A percentile compares a stretch with the other conserved stretches of the same genome.
Evolutionary conservation across 352 stramenopile genomes (phyloP).

Genomic region (Phytophthora capsici): DNA sequence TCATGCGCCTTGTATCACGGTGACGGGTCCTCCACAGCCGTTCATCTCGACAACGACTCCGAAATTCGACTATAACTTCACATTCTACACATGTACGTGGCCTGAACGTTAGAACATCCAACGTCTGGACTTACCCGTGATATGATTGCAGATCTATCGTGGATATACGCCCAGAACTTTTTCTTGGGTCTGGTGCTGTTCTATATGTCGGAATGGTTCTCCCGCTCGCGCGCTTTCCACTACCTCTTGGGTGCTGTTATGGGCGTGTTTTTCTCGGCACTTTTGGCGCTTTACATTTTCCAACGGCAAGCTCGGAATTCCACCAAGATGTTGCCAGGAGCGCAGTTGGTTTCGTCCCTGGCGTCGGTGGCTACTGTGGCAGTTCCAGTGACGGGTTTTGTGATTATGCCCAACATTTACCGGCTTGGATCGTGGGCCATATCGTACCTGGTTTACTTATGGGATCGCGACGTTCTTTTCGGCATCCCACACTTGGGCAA

Average conservation of each 20-base stretch:
- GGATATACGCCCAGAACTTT: constrained; percentile 79
- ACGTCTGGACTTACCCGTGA: background rate
- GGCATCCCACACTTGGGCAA: constrained; percentile 85
- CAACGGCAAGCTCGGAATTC: constrained; percentile 76
- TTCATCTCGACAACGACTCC: constrained; percentile 61
- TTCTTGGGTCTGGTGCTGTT: constrained; percentile 72
- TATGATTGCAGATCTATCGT: constrained; percentile 58
- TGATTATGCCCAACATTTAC: constrained; percentile 82
- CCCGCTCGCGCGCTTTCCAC: constrained; percentile 80
- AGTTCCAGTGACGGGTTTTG: constrained; percentile 77
- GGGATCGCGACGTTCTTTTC: constrained; percentile 72
- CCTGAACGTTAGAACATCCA: background rate
- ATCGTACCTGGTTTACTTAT: constrained; percentile 70
- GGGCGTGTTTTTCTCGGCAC: constrained; percentile 78
- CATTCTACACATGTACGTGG: constrained; percentile 75
- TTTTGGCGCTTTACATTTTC: constrained; percentile 82
- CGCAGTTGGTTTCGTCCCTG: constrained; percentile 70
- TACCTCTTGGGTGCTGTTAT: constrained; percentile 72
- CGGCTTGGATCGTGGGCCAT: constrained; percentile 62
- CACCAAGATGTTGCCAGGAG: constrained; percentile 74
- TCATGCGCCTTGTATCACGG: constrained; percentile 80
- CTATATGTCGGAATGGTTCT: constrained; percentile 69
- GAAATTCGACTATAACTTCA: constrained; percentile 54
- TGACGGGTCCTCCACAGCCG: constrained; percentile 55
- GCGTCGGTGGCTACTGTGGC: constrained; percentile 73